phyloP scores from a whole-genome alignment of 176 grass and related monocot genomes.

The Coix lacrymajobi region DNA sequence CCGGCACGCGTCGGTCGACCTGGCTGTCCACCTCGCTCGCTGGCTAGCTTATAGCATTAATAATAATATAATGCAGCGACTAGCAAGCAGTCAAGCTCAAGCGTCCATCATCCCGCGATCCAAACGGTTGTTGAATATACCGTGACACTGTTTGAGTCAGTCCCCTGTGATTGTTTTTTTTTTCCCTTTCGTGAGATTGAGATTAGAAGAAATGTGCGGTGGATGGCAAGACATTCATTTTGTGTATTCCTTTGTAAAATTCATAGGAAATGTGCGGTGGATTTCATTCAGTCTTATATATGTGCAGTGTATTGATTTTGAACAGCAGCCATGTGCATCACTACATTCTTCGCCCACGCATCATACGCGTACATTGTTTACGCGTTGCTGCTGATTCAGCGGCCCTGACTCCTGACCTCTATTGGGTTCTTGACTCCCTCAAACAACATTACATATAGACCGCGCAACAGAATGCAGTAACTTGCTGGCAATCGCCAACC shows the following conservation, averaged over 20 bases:
- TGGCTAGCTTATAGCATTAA: neutral
- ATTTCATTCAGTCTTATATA: neutral
- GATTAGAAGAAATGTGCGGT: neutral
- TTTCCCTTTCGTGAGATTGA: neutral
- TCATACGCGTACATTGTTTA: neutral
- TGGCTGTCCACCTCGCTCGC: neutral
- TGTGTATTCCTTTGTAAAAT: constrained; percentile 20
- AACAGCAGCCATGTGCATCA: neutral
- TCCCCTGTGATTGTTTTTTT: neutral
- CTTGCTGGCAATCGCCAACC: neutral
- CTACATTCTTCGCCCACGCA: neutral
- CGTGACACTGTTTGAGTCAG: neutral
- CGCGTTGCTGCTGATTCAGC: constrained; percentile 22
- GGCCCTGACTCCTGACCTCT: neutral
- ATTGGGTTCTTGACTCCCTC: neutral
- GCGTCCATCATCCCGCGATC: neutral
- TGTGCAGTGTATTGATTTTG: neutral
- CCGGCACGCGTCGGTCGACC: neutral
- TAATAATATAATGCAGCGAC: neutral
- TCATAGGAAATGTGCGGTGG: neutral
- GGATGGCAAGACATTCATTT: neutral
- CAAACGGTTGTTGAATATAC: neutral
- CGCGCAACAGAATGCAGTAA: neutral
- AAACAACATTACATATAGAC: neutral
- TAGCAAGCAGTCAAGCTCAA: neutral